phyloP scores from a whole-genome alignment of 306 rosid species.

The Morella rubra region DNA sequence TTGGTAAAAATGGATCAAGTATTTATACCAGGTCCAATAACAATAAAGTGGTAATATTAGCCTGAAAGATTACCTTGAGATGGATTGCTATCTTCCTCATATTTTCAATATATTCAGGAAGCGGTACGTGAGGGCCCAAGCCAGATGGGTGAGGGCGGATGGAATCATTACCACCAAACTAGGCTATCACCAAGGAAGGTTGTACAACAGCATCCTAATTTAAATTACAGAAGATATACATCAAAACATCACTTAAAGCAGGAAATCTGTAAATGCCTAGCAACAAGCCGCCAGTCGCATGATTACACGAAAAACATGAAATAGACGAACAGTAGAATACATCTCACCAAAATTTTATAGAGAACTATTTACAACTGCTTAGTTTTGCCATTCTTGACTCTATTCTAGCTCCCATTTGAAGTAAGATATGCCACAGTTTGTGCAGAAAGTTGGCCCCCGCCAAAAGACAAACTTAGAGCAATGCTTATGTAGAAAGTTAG shows the following conservation, averaged over 20 bases:
- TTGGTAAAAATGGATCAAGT: not conserved
- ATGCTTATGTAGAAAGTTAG: not conserved
- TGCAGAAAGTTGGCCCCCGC: too few species aligned
- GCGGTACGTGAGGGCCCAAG: conserved; percentile 64
- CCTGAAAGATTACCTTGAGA: conserved; percentile 48
- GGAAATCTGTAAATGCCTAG: not conserved
- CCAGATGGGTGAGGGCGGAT: conserved; percentile 54
- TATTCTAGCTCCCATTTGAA: too few species aligned
- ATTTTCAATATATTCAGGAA: conserved; percentile 68
- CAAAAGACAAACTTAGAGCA: too few species aligned
- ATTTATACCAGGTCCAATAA: not conserved
- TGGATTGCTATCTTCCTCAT: conserved; percentile 72
- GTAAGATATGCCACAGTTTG: too few species aligned
- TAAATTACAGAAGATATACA: conserved; percentile 1
- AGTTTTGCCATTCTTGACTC: too few species aligned
- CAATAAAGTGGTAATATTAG: not conserved
- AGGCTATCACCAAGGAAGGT: conserved; percentile 73
- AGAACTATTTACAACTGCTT: too few species aligned
- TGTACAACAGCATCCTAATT: conserved; percentile 53
- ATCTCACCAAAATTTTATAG: not conserved
- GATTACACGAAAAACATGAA: not conserved
- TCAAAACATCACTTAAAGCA: not conserved
- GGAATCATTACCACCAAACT: conserved; percentile 92
- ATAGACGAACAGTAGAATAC: not conserved
- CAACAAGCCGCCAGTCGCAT: not conserved